Evolutionary conservation across 257 asterid species (phyloP), one percentile per base, ranked within the genome.

Genomic region (Coffea eugenioides): DNA sequence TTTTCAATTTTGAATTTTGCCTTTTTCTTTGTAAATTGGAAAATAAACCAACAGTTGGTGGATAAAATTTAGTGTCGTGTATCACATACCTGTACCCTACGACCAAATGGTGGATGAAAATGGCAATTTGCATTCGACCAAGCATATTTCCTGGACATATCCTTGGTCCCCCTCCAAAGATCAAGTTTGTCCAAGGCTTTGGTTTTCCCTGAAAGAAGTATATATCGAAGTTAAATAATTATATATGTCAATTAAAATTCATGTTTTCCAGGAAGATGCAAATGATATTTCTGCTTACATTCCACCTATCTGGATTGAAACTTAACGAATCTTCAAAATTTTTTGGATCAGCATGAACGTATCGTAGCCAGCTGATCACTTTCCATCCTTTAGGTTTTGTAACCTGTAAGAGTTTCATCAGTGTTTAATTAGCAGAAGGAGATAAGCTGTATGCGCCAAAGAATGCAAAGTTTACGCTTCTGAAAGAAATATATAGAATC

Each of bases 251-350:
- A 62, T 5, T 10, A 14, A 14, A 56, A 59, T 12, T 59, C 12
- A 4, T 25, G 5, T 11, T n/a, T 61, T 64, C 15, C 62, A 16
- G 69, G 34, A 1, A n/a, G 12, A 13, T 64, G 39, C 10, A 76
- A 62, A 45, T 23, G 36, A 56, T 10, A 15, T 1, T 52, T 8
- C 56, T 10, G 27, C 92, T 84, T 84, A 88, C 95, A 25, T 87
- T 82, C 94, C 96, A 91, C 81, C 94, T 77, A 27, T 91, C 92
- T 2, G 96, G 92, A 61, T 90, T 91, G 74, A 91, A 91, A 62
- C 86, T 23, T 82, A 84, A 31, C 0, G 94, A 92, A 76, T 91
- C 90, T 25, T 88, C 90, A 78, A 90, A 91, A 82, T 86, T 70
- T 52, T 86, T 88, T 1, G 96, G 90, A 81, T 85, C 74, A 8